These are phyloP conservation scores for Hanseniaspora uvarum DNA, from an alignment of 1,139 yeast genomes.

Conservation along the genomic window DNA sequence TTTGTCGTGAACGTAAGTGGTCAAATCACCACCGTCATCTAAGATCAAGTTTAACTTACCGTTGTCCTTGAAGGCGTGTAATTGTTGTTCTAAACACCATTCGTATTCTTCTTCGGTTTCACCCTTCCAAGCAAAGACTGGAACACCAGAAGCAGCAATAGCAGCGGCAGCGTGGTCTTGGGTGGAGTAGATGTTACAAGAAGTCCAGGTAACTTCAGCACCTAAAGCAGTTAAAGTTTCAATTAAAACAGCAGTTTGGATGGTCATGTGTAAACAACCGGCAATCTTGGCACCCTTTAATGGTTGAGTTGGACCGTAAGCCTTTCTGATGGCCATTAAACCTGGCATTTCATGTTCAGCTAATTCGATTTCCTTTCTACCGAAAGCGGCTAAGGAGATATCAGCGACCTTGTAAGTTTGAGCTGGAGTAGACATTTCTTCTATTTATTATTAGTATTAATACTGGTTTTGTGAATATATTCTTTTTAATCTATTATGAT, in stretches of 20 bases:
- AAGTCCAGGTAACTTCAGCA: constrained; percentile 99
- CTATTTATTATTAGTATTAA: background rate
- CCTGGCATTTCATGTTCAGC: constrained; percentile 99
- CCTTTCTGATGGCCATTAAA: constrained; percentile 92
- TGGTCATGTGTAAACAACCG: constrained; percentile 99
- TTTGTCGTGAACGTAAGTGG: constrained; percentile 93
- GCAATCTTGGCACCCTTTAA: constrained; percentile 98
- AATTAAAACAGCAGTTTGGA: constrained; percentile 97
- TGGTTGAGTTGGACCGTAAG: constrained; percentile 88
- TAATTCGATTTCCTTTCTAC: constrained; percentile 98
- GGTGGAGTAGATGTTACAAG: constrained; percentile 98
- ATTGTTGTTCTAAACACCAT: constrained; percentile 99
- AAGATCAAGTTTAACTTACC: constrained; percentile 93
- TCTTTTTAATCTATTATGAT: background rate
- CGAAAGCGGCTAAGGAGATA: constrained; percentile 97
- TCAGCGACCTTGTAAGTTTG: constrained; percentile 92
- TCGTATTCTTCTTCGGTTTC: constrained; percentile 99
- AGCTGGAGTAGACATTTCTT: constrained; percentile 45
- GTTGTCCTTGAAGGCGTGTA: constrained; percentile 94
- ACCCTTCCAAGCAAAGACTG: constrained; percentile 99
- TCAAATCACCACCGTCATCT: constrained; percentile 99
- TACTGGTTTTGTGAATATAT: background rate
- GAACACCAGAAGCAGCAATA: constrained; percentile 98
- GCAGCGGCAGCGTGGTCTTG: constrained; percentile 99
- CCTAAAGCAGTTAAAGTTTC: constrained; percentile 96